Percentiles rank a stretch among this genome's conserved stretches.
These are phyloP conservation scores for Candida sonorensis DNA, from an alignment of 805 yeast species.

Conservation along the genomic window DNA sequence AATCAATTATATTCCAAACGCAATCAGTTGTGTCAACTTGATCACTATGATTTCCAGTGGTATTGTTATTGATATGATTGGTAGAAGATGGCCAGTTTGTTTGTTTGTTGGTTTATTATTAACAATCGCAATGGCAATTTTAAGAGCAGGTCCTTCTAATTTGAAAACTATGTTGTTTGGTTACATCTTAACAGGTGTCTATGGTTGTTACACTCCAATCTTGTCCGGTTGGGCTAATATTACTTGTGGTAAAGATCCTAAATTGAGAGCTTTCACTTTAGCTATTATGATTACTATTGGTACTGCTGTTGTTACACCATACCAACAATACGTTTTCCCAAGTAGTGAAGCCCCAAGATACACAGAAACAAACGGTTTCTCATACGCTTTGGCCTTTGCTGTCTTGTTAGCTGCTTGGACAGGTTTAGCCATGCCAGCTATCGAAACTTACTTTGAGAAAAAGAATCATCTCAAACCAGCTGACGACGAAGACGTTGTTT, in stretches of 20 bases:
- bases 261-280: conserved; percentile 20
- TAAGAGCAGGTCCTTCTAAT: conserved; percentile 11
- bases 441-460: conserved; percentile 9
- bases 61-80: conserved; percentile 17
- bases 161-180: conserved; percentile 19
- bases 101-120: conserved; percentile 37
- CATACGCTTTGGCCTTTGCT: conserved; percentile 20
- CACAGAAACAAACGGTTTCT: conserved; percentile 20
- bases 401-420: conserved; percentile 18
- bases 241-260: conserved; percentile 32
- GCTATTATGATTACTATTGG: conserved; percentile 23
- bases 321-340: conserved; percentile 26
- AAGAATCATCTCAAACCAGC: conserved; percentile 4
- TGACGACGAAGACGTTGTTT: too few relatives aligned
- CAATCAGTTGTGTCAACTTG: conserved; percentile 46
- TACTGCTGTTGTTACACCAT: conserved; percentile 21
- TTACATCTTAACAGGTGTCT: conserved; percentile 17
- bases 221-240: conserved; percentile 61
- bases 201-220: conserved; percentile 49
- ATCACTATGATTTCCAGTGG: conserved; percentile 35
- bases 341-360: conserved; percentile 27
- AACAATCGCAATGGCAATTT: conserved; percentile 27
- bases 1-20: conserved; percentile 48
- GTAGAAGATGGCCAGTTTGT: conserved; percentile 28
- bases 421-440: conserved; percentile 16